Percentiles rank a stretch among this genome's conserved stretches.
Evolutionary conservation across 148 eudicot species (phyloP).

Genomic region (Rhododendron simsii): DNA sequence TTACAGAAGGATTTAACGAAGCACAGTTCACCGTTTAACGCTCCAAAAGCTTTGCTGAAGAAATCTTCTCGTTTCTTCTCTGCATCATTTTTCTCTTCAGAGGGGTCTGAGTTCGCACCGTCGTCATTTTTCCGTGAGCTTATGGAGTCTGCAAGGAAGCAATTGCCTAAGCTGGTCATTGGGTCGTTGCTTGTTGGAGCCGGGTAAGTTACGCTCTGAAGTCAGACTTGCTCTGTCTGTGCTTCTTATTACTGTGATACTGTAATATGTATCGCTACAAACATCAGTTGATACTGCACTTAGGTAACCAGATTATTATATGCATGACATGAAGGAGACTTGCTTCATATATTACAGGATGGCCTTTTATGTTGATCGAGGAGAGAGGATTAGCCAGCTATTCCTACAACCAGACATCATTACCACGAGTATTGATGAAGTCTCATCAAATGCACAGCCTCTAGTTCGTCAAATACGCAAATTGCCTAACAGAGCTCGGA

Average conservation of each 20-base stretch:
- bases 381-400: slow-evolving; percentile 43
- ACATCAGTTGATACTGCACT: neutral
- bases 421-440: slow-evolving; percentile 74
- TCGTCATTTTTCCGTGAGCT: slow-evolving; percentile 59
- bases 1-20: slow-evolving; percentile 55
- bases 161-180: slow-evolving; percentile 79
- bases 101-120: slow-evolving; percentile 73
- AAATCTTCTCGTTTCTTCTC: slow-evolving; percentile 98
- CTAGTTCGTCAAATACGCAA: slow-evolving; percentile 60
- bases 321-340: neutral
- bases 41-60: slow-evolving; percentile 72
- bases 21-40: slow-evolving; percentile 53
- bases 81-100: slow-evolving; percentile 89
- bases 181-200: slow-evolving; percentile 78
- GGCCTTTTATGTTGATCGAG: slow-evolving; percentile 46
- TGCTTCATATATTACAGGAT: slow-evolving; percentile 43
- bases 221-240: neutral
- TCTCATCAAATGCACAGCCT: slow-evolving; percentile 67
- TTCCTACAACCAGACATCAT: slow-evolving; percentile 54
- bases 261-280: neutral
- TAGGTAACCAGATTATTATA: neutral
- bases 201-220: slow-evolving; percentile 51
- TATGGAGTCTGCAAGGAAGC: slow-evolving; percentile 64
- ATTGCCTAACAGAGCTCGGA: slow-evolving; percentile 55
- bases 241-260: neutral